phyloP scores from a whole-genome alignment of 2,329 filamentous ascomycete species.

The Ascochyta rabiei region DNA sequence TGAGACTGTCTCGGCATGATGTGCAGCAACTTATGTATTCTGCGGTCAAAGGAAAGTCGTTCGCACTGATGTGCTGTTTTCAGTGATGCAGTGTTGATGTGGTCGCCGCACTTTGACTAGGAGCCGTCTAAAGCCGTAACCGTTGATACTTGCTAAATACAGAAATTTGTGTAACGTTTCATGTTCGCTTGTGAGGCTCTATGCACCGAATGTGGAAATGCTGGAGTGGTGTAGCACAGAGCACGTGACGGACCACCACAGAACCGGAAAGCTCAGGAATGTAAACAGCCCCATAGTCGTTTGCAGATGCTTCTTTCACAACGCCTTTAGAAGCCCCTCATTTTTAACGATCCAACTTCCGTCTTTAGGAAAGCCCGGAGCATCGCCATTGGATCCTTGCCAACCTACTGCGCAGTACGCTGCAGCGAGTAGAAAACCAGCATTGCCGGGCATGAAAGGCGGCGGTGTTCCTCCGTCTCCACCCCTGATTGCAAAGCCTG shows the following conservation, averaged over 20 bases:
- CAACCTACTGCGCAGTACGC: conserved; percentile 63
- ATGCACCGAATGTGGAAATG: neutral
- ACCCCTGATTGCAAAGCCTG: conserved; percentile 56
- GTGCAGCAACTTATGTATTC: conserved; percentile 7
- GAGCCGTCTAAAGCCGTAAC: neutral
- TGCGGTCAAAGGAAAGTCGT: conserved; percentile 6
- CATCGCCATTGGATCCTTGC: conserved; percentile 52
- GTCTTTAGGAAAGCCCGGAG: conserved; percentile 31
- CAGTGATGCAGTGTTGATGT: conserved; percentile 1
- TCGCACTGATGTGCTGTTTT: conserved; percentile 7
- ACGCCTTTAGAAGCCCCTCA: conserved; percentile 29
- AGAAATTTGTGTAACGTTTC: conserved; percentile 4
- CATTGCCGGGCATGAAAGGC: conserved; percentile 62
- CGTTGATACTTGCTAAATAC: neutral
- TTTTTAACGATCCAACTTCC: conserved; percentile 30
- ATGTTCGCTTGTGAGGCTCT: conserved; percentile 1
- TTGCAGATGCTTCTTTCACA: conserved; percentile 17
- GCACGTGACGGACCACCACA: conserved; percentile 1
- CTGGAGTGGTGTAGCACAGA: neutral
- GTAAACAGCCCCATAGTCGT: conserved; percentile 7
- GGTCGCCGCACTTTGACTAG: neutral
- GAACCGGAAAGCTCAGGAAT: conserved; percentile 10
- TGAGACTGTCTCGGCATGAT: conserved; percentile 15
- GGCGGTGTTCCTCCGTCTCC: conserved; percentile 61
- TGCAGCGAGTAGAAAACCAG: conserved; percentile 56